Conservation (phyloP, 306 rosid genomes). For the Vigna radiata region DNA sequence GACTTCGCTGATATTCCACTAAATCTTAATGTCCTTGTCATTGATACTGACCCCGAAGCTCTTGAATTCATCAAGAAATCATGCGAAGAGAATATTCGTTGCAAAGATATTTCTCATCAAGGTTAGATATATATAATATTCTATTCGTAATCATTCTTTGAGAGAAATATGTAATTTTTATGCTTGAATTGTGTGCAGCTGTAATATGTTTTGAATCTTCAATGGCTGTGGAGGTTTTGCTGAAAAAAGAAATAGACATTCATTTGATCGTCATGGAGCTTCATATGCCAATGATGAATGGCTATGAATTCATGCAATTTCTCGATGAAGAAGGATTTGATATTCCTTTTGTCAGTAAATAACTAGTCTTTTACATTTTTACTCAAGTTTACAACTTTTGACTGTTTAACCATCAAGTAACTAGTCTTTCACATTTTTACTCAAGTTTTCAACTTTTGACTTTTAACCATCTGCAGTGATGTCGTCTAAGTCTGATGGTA, state of each 20-base stretch:
- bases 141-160: too few species aligned
- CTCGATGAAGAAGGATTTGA: conserved; percentile 56
- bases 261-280: conserved; percentile 66
- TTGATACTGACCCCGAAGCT: too few species aligned
- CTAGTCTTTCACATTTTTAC: too few species aligned
- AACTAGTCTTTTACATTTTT: background rate
- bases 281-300: conserved; percentile 72
- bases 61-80: too few species aligned
- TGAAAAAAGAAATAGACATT: conserved; percentile 51
- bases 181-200: conserved; percentile 27
- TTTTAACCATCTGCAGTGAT: conserved; percentile 52
- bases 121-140: too few species aligned
- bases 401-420: background rate
- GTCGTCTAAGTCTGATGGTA: conserved; percentile 53
- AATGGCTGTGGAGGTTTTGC: conserved; percentile 57
- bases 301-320: conserved; percentile 55
- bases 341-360: conserved; percentile 71
- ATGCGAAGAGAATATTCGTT: too few species aligned
- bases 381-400: background rate
- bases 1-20: too few species aligned
- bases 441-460: too few species aligned
- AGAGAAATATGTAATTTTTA: too few species aligned
- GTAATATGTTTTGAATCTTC: conserved; percentile 48
- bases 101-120: too few species aligned
- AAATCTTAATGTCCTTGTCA: too few species aligned